Conservation (phyloP, 2,329 filamentous ascomycete species). For the Pseudocercospora vitis region DNA sequence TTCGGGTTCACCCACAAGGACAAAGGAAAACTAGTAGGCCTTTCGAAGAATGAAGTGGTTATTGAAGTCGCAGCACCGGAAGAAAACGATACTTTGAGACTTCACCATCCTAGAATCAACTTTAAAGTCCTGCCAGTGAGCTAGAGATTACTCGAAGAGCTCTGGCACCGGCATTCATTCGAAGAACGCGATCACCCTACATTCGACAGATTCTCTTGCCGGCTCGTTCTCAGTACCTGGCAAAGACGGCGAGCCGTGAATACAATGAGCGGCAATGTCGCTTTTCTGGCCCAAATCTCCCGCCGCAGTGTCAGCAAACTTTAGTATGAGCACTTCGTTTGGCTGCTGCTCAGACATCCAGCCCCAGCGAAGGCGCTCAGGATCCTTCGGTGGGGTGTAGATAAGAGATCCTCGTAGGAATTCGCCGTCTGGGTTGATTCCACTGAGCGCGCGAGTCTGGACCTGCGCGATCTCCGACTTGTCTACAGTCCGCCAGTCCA, state of each 20-base stretch:
- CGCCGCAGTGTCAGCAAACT: slow-evolving; percentile 7
- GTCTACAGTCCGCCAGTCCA: slow-evolving; percentile 12
- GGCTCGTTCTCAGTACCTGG: slow-evolving; percentile 5
- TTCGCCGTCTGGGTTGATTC: background rate
- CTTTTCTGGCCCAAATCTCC: background rate
- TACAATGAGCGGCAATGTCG: slow-evolving; percentile 7
- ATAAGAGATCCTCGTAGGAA: background rate
- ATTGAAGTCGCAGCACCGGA: slow-evolving; percentile 19
- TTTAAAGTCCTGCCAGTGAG: slow-evolving; percentile 20
- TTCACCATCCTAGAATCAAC: slow-evolving; percentile 27
- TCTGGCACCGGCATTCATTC: background rate
- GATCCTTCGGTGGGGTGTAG: slow-evolving; percentile 2
- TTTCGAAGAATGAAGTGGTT: slow-evolving; percentile 22
- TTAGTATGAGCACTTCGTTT: slow-evolving; percentile 9
- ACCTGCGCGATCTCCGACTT: background rate
- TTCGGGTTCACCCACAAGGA: slow-evolving; percentile 26
- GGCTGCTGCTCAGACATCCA: slow-evolving; percentile 10
- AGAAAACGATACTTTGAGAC: slow-evolving; percentile 16
- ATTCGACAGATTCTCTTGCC: slow-evolving; percentile 7
- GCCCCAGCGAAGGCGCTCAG: background rate
- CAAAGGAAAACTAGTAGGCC: slow-evolving; percentile 17
- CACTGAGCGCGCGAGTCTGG: background rate
- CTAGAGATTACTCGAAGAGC: background rate
- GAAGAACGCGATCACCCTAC: slow-evolving; percentile 8
- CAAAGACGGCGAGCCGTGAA: slow-evolving; percentile 4